phyloP scores from a whole-genome alignment of 2,329 filamentous ascomycete genomes.

The Trichoderma endophyticum region DNA sequence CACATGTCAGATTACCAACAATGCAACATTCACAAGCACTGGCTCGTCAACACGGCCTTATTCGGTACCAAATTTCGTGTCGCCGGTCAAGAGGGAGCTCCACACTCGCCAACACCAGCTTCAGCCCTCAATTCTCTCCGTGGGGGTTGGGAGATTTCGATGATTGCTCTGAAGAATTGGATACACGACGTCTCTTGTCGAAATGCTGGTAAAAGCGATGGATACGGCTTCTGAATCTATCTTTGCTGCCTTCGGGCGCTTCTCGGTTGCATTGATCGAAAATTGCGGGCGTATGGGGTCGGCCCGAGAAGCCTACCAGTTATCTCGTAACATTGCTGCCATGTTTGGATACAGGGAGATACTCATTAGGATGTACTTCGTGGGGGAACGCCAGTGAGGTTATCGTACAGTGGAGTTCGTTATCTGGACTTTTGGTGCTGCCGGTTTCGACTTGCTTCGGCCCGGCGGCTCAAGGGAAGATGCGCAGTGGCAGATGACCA shows the following conservation, averaged over 20 bases:
- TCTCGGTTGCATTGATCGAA: background rate
- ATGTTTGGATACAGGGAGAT: background rate
- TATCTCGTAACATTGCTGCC: background rate
- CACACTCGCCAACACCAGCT: background rate
- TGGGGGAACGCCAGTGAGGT: background rate
- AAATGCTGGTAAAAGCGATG: background rate
- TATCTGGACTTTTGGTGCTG: background rate
- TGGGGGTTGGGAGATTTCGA: background rate
- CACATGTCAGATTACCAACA: background rate
- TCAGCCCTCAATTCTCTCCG: background rate
- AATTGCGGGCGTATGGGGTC: background rate
- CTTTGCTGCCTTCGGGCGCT: background rate
- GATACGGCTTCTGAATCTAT: background rate
- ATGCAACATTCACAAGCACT: background rate
- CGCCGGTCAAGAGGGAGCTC: background rate
- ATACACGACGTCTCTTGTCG: background rate
- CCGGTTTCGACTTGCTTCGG: background rate
- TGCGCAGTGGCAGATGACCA: background rate
- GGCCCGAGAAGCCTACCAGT: background rate
- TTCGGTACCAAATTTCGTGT: background rate
- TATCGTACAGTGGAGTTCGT: background rate
- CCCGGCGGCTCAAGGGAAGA: background rate
- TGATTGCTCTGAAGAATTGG: background rate
- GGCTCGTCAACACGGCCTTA: background rate
- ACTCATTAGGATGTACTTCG: background rate